Base-by-base conservation (phyloP, 306 rosid species). In the Sindora glabra region DNA sequence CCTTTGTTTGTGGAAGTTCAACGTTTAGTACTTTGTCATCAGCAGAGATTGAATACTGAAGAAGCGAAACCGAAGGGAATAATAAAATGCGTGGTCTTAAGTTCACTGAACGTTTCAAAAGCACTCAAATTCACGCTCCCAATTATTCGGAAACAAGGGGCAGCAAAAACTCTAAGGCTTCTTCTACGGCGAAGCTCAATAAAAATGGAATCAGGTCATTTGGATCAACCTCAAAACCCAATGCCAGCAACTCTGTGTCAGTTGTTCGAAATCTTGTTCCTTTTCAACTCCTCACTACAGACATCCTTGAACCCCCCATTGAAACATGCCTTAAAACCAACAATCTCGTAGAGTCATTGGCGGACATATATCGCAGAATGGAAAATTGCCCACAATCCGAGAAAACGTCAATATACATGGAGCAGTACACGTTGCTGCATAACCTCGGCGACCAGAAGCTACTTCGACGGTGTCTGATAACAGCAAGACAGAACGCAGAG, bases 111-210 rank as follows among this genome's bases (percentile, higher is more conserved):
- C 77, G 80, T 40, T 81, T 89, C 73, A 89, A 76, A 62, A 79
- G 83, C 65, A 71, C 77, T 26, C 96, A 89, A 73, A 86, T 89
- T 51, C 86, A 89, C 10, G 94, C 87, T 27, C 59, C 83, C 19
- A 79, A 51, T 70, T 83, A 90, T 33, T 59, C 77, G 17, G 95
- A 86, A 8, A 66, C 72, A 41, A 74, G 72, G 5, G 66, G 58
- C n/a, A n/a, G n/a, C n/a, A n/a, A n/a, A n/a, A n/a, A n/a, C n/a
- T n/a, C n/a, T n/a, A n/a, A n/a, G n/a, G n/a, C n/a, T 17, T 49
- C 56, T 23, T 54, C 60, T 18, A 74, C 70, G 73, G 67, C 71
- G 54, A 78, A 79, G 76, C 64, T 77, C 38, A 74, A 59, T 38
- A 65, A 57, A 54, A 59, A 76, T 58, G 38, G 65, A 51, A 73